Evolutionary conservation across 805 yeast species (phyloP), one percentile per base, ranked within the genome.

Genomic region (Maudiozyma serrabonitensis): DNA sequence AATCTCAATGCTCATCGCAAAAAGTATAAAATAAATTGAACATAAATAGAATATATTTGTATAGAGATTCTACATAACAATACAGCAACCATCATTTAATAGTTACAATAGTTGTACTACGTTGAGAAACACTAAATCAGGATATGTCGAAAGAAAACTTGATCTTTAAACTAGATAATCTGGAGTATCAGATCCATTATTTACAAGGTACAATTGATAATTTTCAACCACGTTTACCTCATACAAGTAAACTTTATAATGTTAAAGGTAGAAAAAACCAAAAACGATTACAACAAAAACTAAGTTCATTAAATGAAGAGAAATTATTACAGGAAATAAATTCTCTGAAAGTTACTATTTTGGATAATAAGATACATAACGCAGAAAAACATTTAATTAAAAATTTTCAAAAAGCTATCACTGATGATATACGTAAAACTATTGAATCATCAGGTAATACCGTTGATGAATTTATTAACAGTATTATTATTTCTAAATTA

Each of bases 81-180:
- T 4, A 21, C 4, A 21, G 4, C 23, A 21, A 21, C 23, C 23
- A 21, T 21, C 4, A 21, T 21, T 21, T 21, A 4, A 21, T 21
- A 21, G 8, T 11, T 9, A 28, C 32, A 28, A 6, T 28, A 28
- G 12, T 9, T 28, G 3, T 4, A 9, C 9, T 9, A 8, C 12
- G 12, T 28, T 28, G 9, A 11, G 6, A 28, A 28, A 9, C 32
- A 28, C 3, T 11, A 21, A 21, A 4, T 8, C 12, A 28, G 12
- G 6, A 28, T 54, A 67, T 67, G 70, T 59, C 64, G 7, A 66
- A 64, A 45, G 69, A 67, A 34, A 66, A 66, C 47, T 43, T 66
- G 35, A 45, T 66, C 16, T 65, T 60, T 45, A 66, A 64, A 45
- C 54, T 67, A 28, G 70, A 67, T 52, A 59, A 63, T 38, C 52